phyloP scores from a whole-genome alignment of 257 asterid species.

The Scutellaria minor region DNA sequence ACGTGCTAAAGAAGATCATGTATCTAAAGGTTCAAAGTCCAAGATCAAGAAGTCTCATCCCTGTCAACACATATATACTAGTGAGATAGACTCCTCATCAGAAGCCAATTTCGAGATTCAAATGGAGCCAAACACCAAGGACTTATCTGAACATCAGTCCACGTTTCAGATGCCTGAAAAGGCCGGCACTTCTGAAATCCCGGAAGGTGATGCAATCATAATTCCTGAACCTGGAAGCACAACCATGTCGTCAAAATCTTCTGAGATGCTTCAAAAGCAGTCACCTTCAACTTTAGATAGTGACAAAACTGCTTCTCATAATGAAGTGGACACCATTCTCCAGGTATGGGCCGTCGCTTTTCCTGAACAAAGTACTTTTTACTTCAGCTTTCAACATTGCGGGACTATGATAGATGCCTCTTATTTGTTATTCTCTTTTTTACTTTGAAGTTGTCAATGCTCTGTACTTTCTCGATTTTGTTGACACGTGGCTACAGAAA shows the following conservation, averaged over 20 bases:
- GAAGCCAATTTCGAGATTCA: constrained; percentile 52
- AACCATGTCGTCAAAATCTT: constrained; percentile 40
- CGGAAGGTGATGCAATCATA: constrained; percentile 42
- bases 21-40: constrained; percentile 44
- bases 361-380: constrained; percentile 17
- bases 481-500: not conserved
- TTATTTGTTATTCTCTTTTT: constrained; percentile 22
- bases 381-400: not conserved
- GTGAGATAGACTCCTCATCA: constrained; percentile 45
- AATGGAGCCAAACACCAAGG: constrained; percentile 47
- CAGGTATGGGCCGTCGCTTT: constrained; percentile 57
- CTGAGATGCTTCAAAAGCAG: constrained; percentile 41
- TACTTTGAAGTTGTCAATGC: not conserved
- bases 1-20: constrained; percentile 42
- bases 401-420: constrained; percentile 13
- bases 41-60: constrained; percentile 51
- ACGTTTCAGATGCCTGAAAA: constrained; percentile 39
- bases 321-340: constrained; percentile 37
- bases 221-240: constrained; percentile 46
- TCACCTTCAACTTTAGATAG: constrained; percentile 35
- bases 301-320: constrained; percentile 36
- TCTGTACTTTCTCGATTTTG: not conserved
- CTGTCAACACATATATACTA: constrained; percentile 33
- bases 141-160: constrained; percentile 43
- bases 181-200: constrained; percentile 34